These are phyloP conservation scores for Brassica hybrid DNA, from an alignment of 441 rosid genomes.

Conservation along the genomic window DNA sequence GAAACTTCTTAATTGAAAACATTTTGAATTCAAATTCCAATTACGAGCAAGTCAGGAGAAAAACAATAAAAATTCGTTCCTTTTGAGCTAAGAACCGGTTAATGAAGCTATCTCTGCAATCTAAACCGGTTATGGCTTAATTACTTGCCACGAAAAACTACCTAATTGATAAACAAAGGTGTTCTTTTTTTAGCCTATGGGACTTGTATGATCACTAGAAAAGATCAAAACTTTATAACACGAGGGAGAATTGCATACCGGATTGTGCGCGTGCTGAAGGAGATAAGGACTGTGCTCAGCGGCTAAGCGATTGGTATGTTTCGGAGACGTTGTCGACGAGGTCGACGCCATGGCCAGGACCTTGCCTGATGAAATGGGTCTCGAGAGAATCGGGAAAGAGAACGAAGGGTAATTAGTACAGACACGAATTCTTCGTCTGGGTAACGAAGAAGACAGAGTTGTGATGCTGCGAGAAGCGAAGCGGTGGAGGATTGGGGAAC, in stretches of 20 bases:
- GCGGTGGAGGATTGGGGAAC: constrained; percentile 37
- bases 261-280: constrained; percentile 96
- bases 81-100: constrained; percentile 1
- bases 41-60: background rate
- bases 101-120: background rate
- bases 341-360: constrained; percentile 71
- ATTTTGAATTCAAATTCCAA: constrained; percentile 14
- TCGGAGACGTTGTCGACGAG: constrained; percentile 49
- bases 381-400: constrained; percentile 43
- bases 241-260: constrained; percentile 42
- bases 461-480: constrained; percentile 32
- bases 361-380: constrained; percentile 49
- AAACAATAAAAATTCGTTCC: background rate
- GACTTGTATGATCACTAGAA: background rate
- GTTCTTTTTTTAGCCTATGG: background rate
- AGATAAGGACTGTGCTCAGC: constrained; percentile 93
- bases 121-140: constrained; percentile 11
- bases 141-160: constrained; percentile 10
- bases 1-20: constrained; percentile 4
- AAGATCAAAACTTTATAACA: constrained; percentile 15
- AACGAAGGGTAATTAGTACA: constrained; percentile 24
- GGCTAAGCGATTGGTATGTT: constrained; percentile 77
- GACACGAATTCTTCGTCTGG: constrained; percentile 27
- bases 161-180: background rate
- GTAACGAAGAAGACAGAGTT: constrained; percentile 28